Evolutionary conservation across 495 filamentous ascomycete species (phyloP).

Genomic region (Xylaria palmicola): DNA sequence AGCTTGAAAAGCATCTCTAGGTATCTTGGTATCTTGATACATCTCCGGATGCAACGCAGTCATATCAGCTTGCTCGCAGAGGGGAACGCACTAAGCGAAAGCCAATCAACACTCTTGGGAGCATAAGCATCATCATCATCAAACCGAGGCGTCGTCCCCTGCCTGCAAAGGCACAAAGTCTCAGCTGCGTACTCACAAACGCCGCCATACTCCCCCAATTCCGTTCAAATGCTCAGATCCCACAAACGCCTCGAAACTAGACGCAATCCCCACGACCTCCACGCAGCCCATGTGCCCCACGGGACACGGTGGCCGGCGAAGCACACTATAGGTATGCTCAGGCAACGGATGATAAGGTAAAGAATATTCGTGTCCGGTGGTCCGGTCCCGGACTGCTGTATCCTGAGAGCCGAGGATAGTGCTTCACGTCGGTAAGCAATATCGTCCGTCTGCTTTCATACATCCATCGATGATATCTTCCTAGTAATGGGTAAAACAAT

Average conservation of each 20-base stretch:
- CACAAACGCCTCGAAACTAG: neutral
- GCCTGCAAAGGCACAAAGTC: neutral
- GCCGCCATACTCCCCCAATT: constrained; percentile 1
- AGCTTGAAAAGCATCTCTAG: neutral
- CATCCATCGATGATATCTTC: neutral
- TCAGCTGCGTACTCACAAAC: neutral
- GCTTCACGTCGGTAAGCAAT: neutral
- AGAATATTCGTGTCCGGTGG: constrained; percentile 6
- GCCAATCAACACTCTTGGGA: neutral
- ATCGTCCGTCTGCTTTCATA: neutral
- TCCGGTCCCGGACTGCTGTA: neutral
- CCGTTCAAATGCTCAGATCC: neutral
- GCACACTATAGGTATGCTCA: constrained; percentile 7
- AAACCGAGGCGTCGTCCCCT: neutral
- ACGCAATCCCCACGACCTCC: constrained; percentile 7
- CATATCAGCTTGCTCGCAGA: constrained; percentile 3
- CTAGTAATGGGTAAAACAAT: neutral
- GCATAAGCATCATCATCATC: constrained; percentile 2
- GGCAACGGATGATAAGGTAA: constrained; percentile 8
- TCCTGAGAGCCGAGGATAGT: constrained; percentile 13
- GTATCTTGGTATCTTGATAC: constrained; percentile 9
- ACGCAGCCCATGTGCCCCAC: neutral
- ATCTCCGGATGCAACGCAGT: neutral
- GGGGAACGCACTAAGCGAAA: neutral
- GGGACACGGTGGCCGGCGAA: neutral